Percentiles rank a stretch among this genome's conserved stretches.
phyloP scores from a whole-genome alignment of 139 green algal genomes.

The Micractinium conductrix region DNA sequence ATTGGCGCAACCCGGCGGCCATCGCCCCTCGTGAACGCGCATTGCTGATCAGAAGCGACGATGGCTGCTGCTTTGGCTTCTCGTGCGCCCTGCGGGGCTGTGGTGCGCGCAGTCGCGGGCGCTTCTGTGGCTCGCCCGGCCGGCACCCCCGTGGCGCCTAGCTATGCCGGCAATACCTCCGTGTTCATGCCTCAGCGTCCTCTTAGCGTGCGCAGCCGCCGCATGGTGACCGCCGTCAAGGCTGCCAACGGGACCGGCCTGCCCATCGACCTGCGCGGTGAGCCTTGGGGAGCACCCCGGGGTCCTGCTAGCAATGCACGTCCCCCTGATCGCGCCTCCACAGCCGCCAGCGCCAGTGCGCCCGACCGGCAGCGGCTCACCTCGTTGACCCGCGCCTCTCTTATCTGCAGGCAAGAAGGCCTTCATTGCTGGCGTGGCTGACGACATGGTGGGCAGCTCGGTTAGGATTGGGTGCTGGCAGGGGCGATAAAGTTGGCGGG shows the following conservation, averaged over 20 bases:
- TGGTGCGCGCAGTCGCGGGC: neutral
- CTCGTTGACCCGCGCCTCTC: neutral
- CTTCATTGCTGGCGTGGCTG: conserved; percentile 98
- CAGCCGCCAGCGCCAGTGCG: neutral
- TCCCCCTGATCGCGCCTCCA: too few species aligned
- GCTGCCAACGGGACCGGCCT: conserved; percentile 54
- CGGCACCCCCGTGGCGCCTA: too few species aligned
- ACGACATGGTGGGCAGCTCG: conserved; percentile 87
- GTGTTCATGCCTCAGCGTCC: conserved; percentile 8
- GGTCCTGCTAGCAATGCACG: neutral
- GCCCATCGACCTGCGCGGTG: conserved; percentile 72
- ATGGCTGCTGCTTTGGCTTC: too few species aligned
- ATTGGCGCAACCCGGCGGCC: too few species aligned
- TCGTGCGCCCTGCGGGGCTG: conserved; percentile 7
- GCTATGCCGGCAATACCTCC: neutral
- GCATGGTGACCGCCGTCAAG: conserved; percentile 7
- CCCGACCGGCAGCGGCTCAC: neutral
- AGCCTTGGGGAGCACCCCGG: neutral
- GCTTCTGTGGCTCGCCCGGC: too few species aligned
- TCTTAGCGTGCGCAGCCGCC: conserved; percentile 1
- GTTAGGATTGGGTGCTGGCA: neutral
- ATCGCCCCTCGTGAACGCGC: too few species aligned
- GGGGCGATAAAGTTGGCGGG: too few species aligned
- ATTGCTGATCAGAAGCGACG: too few species aligned
- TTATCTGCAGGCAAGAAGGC: conserved; percentile 92